phyloP scores from a whole-genome alignment of 495 filamentous ascomycete genomes.

The Oleoguttula mirabilis region DNA sequence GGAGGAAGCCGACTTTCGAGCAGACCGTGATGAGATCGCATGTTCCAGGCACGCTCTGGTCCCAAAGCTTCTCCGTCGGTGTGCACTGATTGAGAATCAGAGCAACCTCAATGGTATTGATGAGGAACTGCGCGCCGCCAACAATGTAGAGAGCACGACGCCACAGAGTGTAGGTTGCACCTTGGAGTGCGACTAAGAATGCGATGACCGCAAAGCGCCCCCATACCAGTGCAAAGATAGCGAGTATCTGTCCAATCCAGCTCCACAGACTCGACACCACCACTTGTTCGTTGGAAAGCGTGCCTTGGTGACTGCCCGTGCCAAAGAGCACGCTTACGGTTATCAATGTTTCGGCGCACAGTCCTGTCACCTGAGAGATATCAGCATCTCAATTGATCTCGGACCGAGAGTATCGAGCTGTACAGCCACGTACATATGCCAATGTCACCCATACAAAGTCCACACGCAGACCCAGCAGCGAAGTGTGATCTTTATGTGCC shows the following conservation, averaged over 20 bases:
- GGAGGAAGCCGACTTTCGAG: background rate
- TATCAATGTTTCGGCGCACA: background rate
- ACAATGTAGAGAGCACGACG: background rate
- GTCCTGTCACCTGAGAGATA: background rate
- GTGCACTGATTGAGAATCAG: constrained; percentile 5
- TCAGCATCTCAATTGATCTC: too few relatives aligned
- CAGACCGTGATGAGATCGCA: background rate
- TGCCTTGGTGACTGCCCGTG: constrained; percentile 1
- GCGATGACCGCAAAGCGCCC: constrained; percentile 7
- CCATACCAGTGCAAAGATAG: constrained; percentile 1
- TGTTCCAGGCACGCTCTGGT: constrained; percentile 5
- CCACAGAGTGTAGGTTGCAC: constrained; percentile 1
- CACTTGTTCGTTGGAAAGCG: background rate
- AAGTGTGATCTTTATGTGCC: constrained; percentile 1
- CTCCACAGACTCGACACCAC: constrained; percentile 2
- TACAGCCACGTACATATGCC: constrained; percentile 1
- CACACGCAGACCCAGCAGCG: background rate
- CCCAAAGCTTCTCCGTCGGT: constrained; percentile 5
- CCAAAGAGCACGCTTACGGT: constrained; percentile 1
- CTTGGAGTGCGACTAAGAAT: constrained; percentile 6
- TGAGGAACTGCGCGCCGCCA: constrained; percentile 1
- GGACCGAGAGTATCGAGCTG: background rate
- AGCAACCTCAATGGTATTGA: constrained; percentile 3
- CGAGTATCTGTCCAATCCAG: constrained; percentile 3
- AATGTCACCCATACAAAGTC: constrained; percentile 3